Percentiles rank a stretch among this genome's conserved stretches.
Evolutionary conservation across 2,329 filamentous ascomycete species (phyloP).

Genomic region (Cordyceps tenuipes): DNA sequence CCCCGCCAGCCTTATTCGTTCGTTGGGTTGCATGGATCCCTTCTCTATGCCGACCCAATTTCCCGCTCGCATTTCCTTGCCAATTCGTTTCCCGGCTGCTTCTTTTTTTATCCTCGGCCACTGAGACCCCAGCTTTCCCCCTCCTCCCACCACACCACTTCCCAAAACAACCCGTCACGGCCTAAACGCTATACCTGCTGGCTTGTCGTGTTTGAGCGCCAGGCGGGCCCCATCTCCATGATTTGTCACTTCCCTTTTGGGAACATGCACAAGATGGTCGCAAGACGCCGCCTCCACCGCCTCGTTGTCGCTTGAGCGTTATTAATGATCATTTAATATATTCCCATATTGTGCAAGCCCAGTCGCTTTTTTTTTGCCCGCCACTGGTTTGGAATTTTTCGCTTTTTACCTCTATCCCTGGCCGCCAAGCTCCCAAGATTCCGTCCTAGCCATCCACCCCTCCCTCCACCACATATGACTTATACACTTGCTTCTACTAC

Average conservation of each 20-base stretch:
- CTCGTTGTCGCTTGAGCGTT: neutral
- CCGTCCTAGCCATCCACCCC: neutral
- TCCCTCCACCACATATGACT: neutral
- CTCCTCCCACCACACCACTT: neutral
- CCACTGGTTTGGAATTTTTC: neutral
- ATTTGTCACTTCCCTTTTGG: constrained; percentile 10
- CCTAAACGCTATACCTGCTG: neutral
- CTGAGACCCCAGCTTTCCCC: neutral
- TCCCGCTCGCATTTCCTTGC: neutral
- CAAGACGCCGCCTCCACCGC: neutral
- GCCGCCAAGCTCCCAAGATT: neutral
- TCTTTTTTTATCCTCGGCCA: neutral
- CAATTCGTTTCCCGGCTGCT: neutral
- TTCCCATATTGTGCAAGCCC: neutral
- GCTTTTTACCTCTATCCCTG: neutral
- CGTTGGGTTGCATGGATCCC: neutral
- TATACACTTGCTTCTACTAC: neutral
- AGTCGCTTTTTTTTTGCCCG: neutral
- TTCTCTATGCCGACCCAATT: neutral
- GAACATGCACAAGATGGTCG: neutral
- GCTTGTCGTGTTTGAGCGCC: neutral
- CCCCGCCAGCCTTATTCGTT: neutral
- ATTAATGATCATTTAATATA: neutral
- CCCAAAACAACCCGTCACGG: neutral
- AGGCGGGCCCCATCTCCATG: neutral